Evolutionary conservation across 2,329 filamentous ascomycete genomes (phyloP).

Genomic region (Calcarisporium arbuscula): DNA sequence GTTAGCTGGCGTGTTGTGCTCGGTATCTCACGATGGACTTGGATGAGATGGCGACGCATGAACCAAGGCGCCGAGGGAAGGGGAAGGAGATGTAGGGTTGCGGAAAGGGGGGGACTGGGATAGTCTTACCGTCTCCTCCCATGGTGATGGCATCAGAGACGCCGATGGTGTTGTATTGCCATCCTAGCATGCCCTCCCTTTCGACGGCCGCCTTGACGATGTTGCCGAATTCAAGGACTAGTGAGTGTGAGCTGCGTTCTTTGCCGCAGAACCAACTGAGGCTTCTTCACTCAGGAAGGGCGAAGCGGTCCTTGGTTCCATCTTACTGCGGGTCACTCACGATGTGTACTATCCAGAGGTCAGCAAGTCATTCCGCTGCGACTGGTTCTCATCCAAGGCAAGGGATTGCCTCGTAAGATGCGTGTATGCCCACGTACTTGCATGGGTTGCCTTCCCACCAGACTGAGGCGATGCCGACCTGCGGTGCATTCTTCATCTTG

Average conservation of each 20-base stretch:
- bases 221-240: conserved; percentile 79
- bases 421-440: conserved; percentile 56
- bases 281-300: neutral
- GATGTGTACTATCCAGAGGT: conserved; percentile 36
- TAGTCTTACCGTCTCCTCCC: conserved; percentile 75
- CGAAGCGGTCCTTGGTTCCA: conserved; percentile 1
- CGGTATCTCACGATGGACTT: too few species aligned
- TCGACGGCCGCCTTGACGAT: conserved; percentile 77
- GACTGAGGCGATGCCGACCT: conserved; percentile 84
- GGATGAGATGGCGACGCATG: neutral
- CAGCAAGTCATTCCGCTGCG: too few species aligned
- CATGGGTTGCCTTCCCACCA: conserved; percentile 99
- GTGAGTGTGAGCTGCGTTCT: neutral
- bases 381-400: too few species aligned
- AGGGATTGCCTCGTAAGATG: neutral
- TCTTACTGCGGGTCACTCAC: conserved; percentile 26
- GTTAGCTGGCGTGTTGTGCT: neutral
- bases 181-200: conserved; percentile 81
- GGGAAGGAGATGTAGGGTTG: neutral
- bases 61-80: neutral
- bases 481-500: conserved; percentile 83
- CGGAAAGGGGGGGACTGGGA: neutral
- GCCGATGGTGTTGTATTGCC: conserved; percentile 91
- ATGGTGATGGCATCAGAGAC: conserved; percentile 91
- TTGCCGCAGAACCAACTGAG: neutral